Evolutionary conservation across 495 filamentous ascomycete species (phyloP).

Genomic region (Tuber aestivum): DNA sequence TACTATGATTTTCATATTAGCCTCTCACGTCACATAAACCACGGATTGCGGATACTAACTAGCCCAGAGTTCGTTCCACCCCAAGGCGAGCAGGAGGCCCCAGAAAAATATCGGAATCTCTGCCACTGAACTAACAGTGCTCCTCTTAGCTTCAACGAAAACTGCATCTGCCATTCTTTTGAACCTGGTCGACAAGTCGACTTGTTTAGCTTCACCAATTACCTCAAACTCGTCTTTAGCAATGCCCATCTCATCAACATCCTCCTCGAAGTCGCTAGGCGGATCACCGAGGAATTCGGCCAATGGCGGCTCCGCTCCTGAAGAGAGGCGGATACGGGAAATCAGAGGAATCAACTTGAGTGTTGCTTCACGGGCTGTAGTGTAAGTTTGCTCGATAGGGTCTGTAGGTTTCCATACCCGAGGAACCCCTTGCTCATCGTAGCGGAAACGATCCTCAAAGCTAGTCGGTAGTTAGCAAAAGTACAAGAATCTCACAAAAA

Average conservation of each 20-base stretch:
- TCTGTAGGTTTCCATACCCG: slow-evolving; percentile 95
- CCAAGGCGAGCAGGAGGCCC: slow-evolving; percentile 74
- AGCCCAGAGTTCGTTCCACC: slow-evolving; percentile 83
- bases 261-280: slow-evolving; percentile 66
- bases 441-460: slow-evolving; percentile 98
- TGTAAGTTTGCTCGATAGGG: slow-evolving; percentile 94
- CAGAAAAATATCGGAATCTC: slow-evolving; percentile 96
- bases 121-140: slow-evolving; percentile 89
- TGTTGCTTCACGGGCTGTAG: slow-evolving; percentile 81
- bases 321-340: slow-evolving; percentile 71
- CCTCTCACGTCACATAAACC: slow-evolving; percentile 42
- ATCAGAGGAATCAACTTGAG: slow-evolving; percentile 82
- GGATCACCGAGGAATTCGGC: slow-evolving; percentile 72
- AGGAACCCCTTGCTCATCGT: slow-evolving; percentile 90
- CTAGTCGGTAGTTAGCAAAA: slow-evolving; percentile 27
- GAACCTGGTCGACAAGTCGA: slow-evolving; percentile 87
- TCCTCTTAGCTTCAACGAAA: slow-evolving; percentile 93
- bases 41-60: neutral
- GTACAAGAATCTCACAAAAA: neutral
- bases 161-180: slow-evolving; percentile 97
- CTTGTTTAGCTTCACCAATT: slow-evolving; percentile 74
- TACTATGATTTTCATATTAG: slow-evolving; percentile 50
- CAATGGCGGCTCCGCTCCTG: slow-evolving; percentile 69
- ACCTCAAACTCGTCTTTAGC: slow-evolving; percentile 96
- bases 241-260: slow-evolving; percentile 88